Conservation (phyloP, 495 filamentous ascomycete genomes). For the Bombardia bombarda region DNA sequence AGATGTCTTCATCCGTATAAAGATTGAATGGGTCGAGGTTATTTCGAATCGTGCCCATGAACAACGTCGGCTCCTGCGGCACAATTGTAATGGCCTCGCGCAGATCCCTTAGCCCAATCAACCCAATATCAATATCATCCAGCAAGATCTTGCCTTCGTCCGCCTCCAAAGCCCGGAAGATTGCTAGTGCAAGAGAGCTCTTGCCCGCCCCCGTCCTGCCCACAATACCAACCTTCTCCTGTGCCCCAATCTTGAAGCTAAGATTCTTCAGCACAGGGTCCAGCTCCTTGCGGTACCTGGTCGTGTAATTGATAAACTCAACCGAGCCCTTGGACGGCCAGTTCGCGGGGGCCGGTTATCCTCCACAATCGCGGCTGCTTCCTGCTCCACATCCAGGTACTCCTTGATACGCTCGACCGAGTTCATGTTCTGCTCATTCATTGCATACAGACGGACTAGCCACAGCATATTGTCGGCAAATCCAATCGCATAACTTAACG, state of each 20-base stretch:
- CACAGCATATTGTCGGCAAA: slow-evolving; percentile 97
- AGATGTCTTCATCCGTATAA: slow-evolving; percentile 89
- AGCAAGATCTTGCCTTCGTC: slow-evolving; percentile 85
- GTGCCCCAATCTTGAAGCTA: slow-evolving; percentile 75
- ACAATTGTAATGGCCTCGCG: slow-evolving; percentile 95
- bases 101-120: slow-evolving; percentile 84
- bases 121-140: slow-evolving; percentile 80
- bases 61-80: slow-evolving; percentile 95
- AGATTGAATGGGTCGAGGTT: slow-evolving; percentile 92
- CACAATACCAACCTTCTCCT: slow-evolving; percentile 94
- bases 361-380: slow-evolving; percentile 70
- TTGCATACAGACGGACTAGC: slow-evolving; percentile 90
- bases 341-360: slow-evolving; percentile 64
- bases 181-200: slow-evolving; percentile 86
- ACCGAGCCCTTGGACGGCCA: slow-evolving; percentile 88
- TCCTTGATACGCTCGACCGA: slow-evolving; percentile 97
- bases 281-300: slow-evolving; percentile 80
- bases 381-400: slow-evolving; percentile 94
- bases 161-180: slow-evolving; percentile 96
- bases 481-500: slow-evolving; percentile 94
- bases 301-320: slow-evolving; percentile 80
- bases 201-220: slow-evolving; percentile 96
- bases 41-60: slow-evolving; percentile 88
- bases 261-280: slow-evolving; percentile 78
- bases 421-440: slow-evolving; percentile 99